Base-by-base conservation (phyloP, 2,329 filamentous ascomycete genomes). In the Rutstroemia sydowiana region DNA sequence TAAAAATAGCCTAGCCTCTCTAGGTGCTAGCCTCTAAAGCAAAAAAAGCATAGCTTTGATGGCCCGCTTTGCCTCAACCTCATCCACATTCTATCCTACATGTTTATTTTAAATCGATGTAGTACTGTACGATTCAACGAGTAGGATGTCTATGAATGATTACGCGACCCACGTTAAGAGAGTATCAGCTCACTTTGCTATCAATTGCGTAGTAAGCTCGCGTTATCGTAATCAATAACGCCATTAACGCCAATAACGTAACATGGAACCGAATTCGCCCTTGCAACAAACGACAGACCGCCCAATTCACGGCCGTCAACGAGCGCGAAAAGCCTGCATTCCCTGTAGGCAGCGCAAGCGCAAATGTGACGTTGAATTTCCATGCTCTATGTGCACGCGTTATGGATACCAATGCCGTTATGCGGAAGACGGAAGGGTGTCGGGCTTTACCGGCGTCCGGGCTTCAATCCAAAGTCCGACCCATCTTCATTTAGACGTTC, bases 311-410 rank as follows among this genome's bases (percentile, higher is more conserved):
- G 48, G 48, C 16, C 48, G 48, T 39, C 59, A 59, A 50, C 54
- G 60, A 31, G 57, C 59, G 1, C 41, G 59, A 2, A 62, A 58
- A 52, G 60, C 57, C 14, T 62, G 60, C 41, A 28, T 60, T 21
- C 54, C 63, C 18, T 61, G 63, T 41, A 54, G 60, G 1, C 56
- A 59, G 41, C 56, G 61, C 30, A 62, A 62, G 42, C 45, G 61
- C 10, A 62, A 62, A 52, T 62, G 61, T 48, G 55, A 63, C 48
- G 55, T 50, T 18, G 51, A 57, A 13, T 51, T 53, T 37, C 61
- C 61, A 2, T 62, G 61, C 37, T 57, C 56, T 5, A 59, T 58
- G 54, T 62, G 61, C 39, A 53, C 53, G 7, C 55, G 51, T 10
- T 59, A 58, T 45, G 59, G 57, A 6, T 62, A 63, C 26, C 37